Evolutionary conservation across 345 rosid genomes (phyloP), one percentile per base, ranked within the genome.

Genomic region (Aegle marmelos): DNA sequence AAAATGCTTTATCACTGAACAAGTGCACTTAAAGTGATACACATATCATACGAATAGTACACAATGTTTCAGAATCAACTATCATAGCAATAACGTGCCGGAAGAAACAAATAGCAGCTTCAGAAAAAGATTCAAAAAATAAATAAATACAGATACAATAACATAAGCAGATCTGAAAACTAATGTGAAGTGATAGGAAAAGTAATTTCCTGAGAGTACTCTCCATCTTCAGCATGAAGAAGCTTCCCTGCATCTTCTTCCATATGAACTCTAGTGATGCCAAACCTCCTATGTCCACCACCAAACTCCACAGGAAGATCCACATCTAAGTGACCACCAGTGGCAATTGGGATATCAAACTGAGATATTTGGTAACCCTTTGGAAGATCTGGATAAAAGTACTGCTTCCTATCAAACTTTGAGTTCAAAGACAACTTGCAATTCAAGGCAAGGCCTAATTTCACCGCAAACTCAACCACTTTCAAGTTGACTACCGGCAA

Each of bases 161-260:
- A 7, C 30, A 16, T 37, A 74, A 7, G 33, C n/a, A 39, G 50
- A 70, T 41, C n/a, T 53, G 39, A 33, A 78, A 28, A 61, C 13
- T 36, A 73, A 72, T 65, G 61, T 54, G n/a, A 80, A 65, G 54
- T 62, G 77, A 79, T 70, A 62, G 79, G 65, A 82, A 8, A 78
- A 70, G 82, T 60, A 78, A 69, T 78, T 83, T 54, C 88, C 97
- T 93, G 96, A n/a, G 99, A 93, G 82, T 81, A 86, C 82, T 83
- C 89, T 70, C 91, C 98, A 79, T 84, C 81, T 63, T 86, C 95
- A 65, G 95, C 85, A 81, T 95, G 98, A 75, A 95, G 86, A 16
- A 93, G 83, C 89, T 95, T 93, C 68, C 98, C 98, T 9, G 98
- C 98, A 87, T 95, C 99, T 84, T 95, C 99, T 84, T 95, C 99